Evolutionary conservation across 129 eudicot genomes (phyloP), one percentile per base, ranked within the genome.

Genomic region (Dittrichia graveolens): DNA sequence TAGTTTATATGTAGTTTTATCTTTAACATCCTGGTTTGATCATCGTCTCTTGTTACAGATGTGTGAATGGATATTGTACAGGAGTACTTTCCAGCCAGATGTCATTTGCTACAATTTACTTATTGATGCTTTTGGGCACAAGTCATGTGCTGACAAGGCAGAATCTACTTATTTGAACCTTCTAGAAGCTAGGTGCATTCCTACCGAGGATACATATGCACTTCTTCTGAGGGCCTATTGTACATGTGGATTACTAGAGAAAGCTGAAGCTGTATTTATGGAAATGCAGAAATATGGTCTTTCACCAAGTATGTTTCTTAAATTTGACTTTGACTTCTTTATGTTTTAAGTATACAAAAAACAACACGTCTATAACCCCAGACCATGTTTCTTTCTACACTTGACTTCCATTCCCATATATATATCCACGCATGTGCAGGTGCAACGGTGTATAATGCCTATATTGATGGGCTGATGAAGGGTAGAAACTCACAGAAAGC

Each of bases 181-280:
- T 72, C 88, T 85, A 59, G 89, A 92, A 82, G 88, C 91, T 60
- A 81, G 85, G 35, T 92, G 98, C 47, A 65, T 92, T 71, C 95
- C 98, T 44, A 92, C 98, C 0, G 89, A 92, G 83, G 98, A 92
- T 79, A 92, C 98, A 53, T 89, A 86, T 64, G 95, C 98, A 2
- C 94, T 92, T 72, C 94, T 92, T 72, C 9, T 89, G 5, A 87
- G 80, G 74, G 94, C 96, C 1, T 92, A 89, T 72, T 92, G 96
- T 81, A 79, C 65, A 71, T 79, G 83, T 69, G 88, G 96, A 43
- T 81, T 83, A 79, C 73, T 84, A 56, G 98, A 82, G 52, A 86
- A 85, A 67, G 98, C 95, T 48, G 94, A 92, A 83, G 98, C 91
- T 35, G 78, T 92, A 42, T 87, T 87, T 68, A 62, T 70, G 61